phyloP scores from a whole-genome alignment of 2,329 filamentous ascomycete genomes.

The Exophiala dermatitidis region DNA sequence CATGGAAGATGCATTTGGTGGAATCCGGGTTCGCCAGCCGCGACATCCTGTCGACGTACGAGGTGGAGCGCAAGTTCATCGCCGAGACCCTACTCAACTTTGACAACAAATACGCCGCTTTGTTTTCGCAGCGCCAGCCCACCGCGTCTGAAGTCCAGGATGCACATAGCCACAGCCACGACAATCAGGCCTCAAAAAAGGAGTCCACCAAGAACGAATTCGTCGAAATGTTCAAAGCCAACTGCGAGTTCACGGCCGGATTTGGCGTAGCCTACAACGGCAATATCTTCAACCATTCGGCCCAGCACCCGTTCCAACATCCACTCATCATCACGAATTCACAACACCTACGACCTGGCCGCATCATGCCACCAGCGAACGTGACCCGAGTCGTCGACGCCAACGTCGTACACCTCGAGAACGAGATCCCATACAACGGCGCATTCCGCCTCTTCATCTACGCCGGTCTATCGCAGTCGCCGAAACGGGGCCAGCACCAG shows the following conservation, averaged over 20 bases:
- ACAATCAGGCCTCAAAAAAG: slow-evolving; percentile 29
- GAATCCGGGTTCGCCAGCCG: slow-evolving; percentile 73
- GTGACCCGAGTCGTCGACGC: slow-evolving; percentile 83
- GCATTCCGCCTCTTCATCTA: slow-evolving; percentile 83
- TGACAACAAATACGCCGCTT: slow-evolving; percentile 79
- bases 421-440: slow-evolving; percentile 81
- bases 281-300: slow-evolving; percentile 78
- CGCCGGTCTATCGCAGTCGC: slow-evolving; percentile 59
- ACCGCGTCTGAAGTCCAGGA: slow-evolving; percentile 65
- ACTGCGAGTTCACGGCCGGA: slow-evolving; percentile 85
- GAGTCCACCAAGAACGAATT: slow-evolving; percentile 60
- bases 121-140: slow-evolving; percentile 75
- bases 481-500: slow-evolving; percentile 35
- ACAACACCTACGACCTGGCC: slow-evolving; percentile 62
- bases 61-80: slow-evolving; percentile 74
- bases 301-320: slow-evolving; percentile 63
- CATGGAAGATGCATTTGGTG: slow-evolving; percentile 93
- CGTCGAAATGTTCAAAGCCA: slow-evolving; percentile 81
- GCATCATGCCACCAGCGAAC: slow-evolving; percentile 67
- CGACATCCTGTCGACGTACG: slow-evolving; percentile 73
- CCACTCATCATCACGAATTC: slow-evolving; percentile 55
- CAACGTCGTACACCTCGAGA: slow-evolving; percentile 83
- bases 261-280: slow-evolving; percentile 81
- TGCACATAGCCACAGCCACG: slow-evolving; percentile 40
- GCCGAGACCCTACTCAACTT: slow-evolving; percentile 80